Percentiles rank a stretch among this genome's conserved stretches.
Conservation (phyloP, 805 yeast genomes). For the Lipomyces sp. region DNA sequence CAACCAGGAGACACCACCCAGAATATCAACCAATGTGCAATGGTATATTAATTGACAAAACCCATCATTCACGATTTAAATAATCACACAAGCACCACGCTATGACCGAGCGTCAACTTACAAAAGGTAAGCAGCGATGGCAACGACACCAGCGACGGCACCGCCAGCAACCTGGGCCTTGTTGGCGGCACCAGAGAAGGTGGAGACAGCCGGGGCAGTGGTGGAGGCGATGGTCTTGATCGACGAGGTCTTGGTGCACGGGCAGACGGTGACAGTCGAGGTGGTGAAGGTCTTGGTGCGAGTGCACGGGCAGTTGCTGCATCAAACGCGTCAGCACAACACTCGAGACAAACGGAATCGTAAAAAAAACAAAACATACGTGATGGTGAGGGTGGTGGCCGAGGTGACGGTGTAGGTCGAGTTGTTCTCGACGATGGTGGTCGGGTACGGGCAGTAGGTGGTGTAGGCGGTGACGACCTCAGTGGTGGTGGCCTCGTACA, state of each 20-base stretch:
- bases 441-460: conserved; percentile 80
- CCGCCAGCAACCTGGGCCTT: conserved; percentile 35
- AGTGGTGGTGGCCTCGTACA: conserved; percentile 44
- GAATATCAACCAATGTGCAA: too few species aligned
- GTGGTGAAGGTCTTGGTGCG: conserved; percentile 42
- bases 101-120: too few species aligned
- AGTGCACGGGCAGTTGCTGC: conserved; percentile 74
- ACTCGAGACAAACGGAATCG: neutral
- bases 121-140: conserved; percentile 35
- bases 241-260: conserved; percentile 33
- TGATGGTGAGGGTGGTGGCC: conserved; percentile 79
- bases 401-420: conserved; percentile 70
- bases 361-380: conserved; percentile 35
- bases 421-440: conserved; percentile 62
- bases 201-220: conserved; percentile 27
- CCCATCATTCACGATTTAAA: too few species aligned
- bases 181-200: conserved; percentile 33
- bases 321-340: neutral
- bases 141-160: conserved; percentile 54
- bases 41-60: too few species aligned
- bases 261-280: conserved; percentile 37
- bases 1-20: too few species aligned
- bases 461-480: conserved; percentile 67
- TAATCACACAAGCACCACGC: too few species aligned
- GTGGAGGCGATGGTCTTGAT: conserved; percentile 28